Evolutionary conservation across 768 basidiomycete genomes (phyloP).

Genomic region (Mycena belliarum): DNA sequence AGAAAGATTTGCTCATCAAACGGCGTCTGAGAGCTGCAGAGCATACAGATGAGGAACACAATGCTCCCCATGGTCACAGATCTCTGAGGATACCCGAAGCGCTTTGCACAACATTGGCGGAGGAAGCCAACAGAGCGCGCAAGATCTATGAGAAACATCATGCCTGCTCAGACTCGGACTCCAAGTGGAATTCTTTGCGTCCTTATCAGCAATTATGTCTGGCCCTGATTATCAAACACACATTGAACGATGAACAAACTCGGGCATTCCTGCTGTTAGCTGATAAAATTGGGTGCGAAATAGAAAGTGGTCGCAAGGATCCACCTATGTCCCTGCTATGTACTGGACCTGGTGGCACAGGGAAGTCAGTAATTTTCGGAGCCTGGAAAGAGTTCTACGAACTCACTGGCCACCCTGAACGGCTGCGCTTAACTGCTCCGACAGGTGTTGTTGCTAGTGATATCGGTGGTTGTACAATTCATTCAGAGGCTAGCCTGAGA

Average conservation of each 20-base stretch:
- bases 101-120: slow-evolving; percentile 16
- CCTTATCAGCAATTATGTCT: slow-evolving; percentile 5
- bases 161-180: not conserved
- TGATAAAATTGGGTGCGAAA: slow-evolving; percentile 1
- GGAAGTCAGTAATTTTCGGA: slow-evolving; percentile 25
- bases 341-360: slow-evolving; percentile 26
- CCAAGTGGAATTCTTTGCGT: slow-evolving; percentile 1
- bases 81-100: not conserved
- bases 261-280: not conserved
- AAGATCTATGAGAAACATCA: not conserved
- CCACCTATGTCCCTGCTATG: slow-evolving; percentile 8
- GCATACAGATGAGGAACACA: not conserved
- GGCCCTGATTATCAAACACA: slow-evolving; percentile 1
- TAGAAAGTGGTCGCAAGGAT: not conserved
- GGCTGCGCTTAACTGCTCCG: slow-evolving; percentile 21
- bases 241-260: slow-evolving; percentile 7
- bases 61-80: not conserved
- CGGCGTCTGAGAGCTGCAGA: not conserved
- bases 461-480: slow-evolving; percentile 23
- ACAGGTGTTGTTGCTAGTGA: slow-evolving; percentile 27
- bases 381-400: slow-evolving; percentile 21
- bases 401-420: not conserved
- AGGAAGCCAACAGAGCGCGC: slow-evolving; percentile 6
- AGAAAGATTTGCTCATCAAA: not conserved
- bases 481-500: slow-evolving; percentile 19